phyloP scores from a whole-genome alignment of 1,284 basidiomycete species.

The Tylopilus orsonianus region DNA sequence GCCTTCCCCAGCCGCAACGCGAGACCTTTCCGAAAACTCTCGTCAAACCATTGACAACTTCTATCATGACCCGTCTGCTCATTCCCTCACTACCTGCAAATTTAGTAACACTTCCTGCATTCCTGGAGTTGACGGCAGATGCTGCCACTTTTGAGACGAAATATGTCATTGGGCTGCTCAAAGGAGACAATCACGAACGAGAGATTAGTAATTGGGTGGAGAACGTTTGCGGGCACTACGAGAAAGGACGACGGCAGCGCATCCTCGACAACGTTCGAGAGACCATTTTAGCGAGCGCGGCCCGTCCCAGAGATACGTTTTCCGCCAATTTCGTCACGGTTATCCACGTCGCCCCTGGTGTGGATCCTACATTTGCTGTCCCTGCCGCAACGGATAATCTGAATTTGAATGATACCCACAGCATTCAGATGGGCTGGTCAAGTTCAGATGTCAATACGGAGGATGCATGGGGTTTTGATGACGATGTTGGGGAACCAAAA shows the following conservation, averaged over 20 bases:
- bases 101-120: slow-evolving; percentile 55
- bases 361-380: background rate
- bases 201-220: slow-evolving; percentile 63
- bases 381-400: slow-evolving; percentile 3
- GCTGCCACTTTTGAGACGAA: slow-evolving; percentile 65
- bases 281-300: slow-evolving; percentile 42
- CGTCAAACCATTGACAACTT: slow-evolving; percentile 54
- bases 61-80: slow-evolving; percentile 64
- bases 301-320: slow-evolving; percentile 32
- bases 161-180: slow-evolving; percentile 50
- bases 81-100: slow-evolving; percentile 66
- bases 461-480: slow-evolving; percentile 60
- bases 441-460: slow-evolving; percentile 28
- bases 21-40: slow-evolving; percentile 51
- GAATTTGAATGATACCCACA: slow-evolving; percentile 11
- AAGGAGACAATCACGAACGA: slow-evolving; percentile 47
- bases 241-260: slow-evolving; percentile 61
- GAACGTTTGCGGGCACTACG: slow-evolving; percentile 67
- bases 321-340: slow-evolving; percentile 34
- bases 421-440: slow-evolving; percentile 19
- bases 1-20: slow-evolving; percentile 49
- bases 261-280: slow-evolving; percentile 59
- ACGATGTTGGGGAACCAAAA: slow-evolving; percentile 37
- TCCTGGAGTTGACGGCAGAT: slow-evolving; percentile 53
- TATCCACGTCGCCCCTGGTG: slow-evolving; percentile 1